Percentiles rank a stretch among this genome's conserved stretches.
These are phyloP conservation scores for Mucor racemosus DNA, from an alignment of 371 early-diverging fungal species.

Conservation along the genomic window DNA sequence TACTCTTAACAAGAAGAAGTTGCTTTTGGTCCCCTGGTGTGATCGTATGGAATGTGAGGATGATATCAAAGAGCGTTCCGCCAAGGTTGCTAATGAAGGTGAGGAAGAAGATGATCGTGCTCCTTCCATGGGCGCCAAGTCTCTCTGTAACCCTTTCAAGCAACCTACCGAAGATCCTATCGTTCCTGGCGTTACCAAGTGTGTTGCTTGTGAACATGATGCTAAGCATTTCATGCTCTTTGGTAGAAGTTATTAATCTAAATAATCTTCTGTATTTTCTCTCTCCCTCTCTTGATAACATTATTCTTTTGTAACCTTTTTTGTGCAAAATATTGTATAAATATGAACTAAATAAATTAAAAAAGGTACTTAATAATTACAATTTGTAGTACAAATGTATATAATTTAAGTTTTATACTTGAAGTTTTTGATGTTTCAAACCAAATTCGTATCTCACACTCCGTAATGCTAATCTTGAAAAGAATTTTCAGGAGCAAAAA, in stretches of 20 bases:
- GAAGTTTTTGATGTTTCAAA: too few relatives aligned
- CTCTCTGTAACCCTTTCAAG: conserved; percentile 98
- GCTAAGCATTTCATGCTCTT: conserved; percentile 89
- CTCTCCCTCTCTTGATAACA: neutral
- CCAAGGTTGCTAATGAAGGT: conserved; percentile 66
- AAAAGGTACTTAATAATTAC: too few relatives aligned
- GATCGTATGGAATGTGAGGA: conserved; percentile 94
- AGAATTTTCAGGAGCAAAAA: too few relatives aligned
- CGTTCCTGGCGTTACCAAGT: conserved; percentile 79
- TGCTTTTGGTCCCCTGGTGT: conserved; percentile 98
- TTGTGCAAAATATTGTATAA: neutral
- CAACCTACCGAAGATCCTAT: conserved; percentile 85
- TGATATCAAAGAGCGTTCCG: conserved; percentile 92
- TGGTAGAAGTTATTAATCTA: conserved; percentile 85
- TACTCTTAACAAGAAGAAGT: conserved; percentile 86
- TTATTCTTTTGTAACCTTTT: neutral
- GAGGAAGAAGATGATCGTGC: conserved; percentile 94
- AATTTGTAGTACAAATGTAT: too few relatives aligned
- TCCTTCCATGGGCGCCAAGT: conserved; percentile 99
- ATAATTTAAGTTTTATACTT: too few relatives aligned
- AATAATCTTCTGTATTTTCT: neutral
- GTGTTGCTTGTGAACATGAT: conserved; percentile 80
- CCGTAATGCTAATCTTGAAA: too few relatives aligned
- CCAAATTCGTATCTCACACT: too few relatives aligned
- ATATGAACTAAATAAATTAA: neutral